Evolutionary conservation across 805 yeast species (phyloP), one percentile per base, ranked within the genome.

Genomic region (Kluyveromyces nonfermentans): DNA sequence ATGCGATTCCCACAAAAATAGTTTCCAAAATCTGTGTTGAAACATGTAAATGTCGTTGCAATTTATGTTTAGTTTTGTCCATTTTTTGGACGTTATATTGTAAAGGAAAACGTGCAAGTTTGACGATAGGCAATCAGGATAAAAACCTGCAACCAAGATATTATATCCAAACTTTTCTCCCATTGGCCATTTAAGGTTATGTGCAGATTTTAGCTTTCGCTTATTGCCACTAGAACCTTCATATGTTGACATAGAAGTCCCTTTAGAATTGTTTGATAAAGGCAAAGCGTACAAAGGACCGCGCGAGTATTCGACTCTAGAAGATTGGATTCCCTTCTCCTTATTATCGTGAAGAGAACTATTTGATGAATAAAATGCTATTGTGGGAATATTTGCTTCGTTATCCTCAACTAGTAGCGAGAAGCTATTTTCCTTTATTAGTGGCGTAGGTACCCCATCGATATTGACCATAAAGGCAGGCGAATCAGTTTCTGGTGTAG

Each of bases 1-100:
- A 59, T 84, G 94, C 1, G 89, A 80, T 28, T 73, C 73, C 94
- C 94, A 84, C 1, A 78, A 78, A 60, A 74, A 79, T 0, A 83
- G 77, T 48, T 77, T 80, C 76, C 85, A 77, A 41, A 81, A 71
- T 42, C 82, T 64, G 53, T 81, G 85, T 2, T 74, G 68, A 25
- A 73, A 73, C 28, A 70, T 64, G 39, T 71, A 74, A 49, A 75
- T 79, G 39, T 72, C 70, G 52, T 80, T 68, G 57, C 72, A 68
- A 35, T 71, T 71, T 14, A 74, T 63, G 48, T 76, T 80, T 19
- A 84, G 60, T 44, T 79, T 66, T 0, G 83, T 74, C 89, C 90
- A 83, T 49, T 74, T 74, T 1, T 60, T 60, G 2, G 60, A 51
- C 8, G 60, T 49, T 2, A 62, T 50, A 43, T 60, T 62, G 44